Evolutionary conservation across 2,329 filamentous ascomycete species (phyloP).

Genomic region (Alternaria rosae): DNA sequence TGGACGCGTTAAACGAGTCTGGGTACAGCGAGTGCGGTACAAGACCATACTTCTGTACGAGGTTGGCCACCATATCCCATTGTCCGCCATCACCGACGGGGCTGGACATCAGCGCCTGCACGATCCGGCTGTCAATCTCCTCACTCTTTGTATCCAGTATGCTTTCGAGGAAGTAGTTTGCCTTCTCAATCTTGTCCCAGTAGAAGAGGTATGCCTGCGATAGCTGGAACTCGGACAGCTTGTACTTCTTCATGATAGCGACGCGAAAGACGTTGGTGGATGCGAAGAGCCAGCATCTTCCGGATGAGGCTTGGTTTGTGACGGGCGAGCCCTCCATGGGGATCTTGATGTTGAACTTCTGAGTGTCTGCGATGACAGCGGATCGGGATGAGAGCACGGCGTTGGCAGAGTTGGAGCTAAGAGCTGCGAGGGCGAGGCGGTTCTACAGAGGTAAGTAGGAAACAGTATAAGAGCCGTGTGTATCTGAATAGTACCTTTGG

Average conservation of each 20-base stretch:
- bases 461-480: neutral
- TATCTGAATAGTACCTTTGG: conserved; percentile 69
- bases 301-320: conserved; percentile 82
- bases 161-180: conserved; percentile 88
- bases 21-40: conserved; percentile 83
- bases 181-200: conserved; percentile 93
- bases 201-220: conserved; percentile 89
- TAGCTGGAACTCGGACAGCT: conserved; percentile 80
- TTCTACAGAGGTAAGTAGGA: conserved; percentile 50
- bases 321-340: conserved; percentile 82
- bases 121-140: conserved; percentile 74
- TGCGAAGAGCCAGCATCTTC: conserved; percentile 91
- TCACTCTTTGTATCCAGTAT: conserved; percentile 76
- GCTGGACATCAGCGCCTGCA: conserved; percentile 72
- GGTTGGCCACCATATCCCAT: conserved; percentile 90
- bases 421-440: conserved; percentile 77
- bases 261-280: conserved; percentile 90
- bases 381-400: conserved; percentile 70
- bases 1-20: conserved; percentile 79
- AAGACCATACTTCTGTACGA: conserved; percentile 88
- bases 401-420: conserved; percentile 72
- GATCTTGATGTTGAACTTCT: conserved; percentile 84
- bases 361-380: conserved; percentile 71
- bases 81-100: conserved; percentile 84
- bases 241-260: conserved; percentile 85